These are phyloP conservation scores for Colletotrichum sp. DNA, from an alignment of 2,329 filamentous ascomycete genomes.

Conservation along the genomic window DNA sequence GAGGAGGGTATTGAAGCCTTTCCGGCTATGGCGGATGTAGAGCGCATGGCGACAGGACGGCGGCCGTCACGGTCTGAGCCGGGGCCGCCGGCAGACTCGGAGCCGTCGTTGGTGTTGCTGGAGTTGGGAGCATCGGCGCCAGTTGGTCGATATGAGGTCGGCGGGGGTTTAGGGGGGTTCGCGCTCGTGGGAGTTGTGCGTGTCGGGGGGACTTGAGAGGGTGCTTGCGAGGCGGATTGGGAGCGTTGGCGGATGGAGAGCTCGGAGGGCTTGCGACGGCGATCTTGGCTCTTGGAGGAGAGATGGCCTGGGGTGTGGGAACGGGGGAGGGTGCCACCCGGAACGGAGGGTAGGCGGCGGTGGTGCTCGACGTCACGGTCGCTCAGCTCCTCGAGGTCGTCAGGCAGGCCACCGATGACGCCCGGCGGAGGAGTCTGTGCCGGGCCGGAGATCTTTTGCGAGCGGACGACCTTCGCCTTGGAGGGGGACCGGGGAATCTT, in stretches of 20 bases:
- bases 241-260: slow-evolving; percentile 59
- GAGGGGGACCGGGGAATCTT: slow-evolving; percentile 18
- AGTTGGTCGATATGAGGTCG: slow-evolving; percentile 17
- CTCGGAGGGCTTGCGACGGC: slow-evolving; percentile 56
- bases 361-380: slow-evolving; percentile 34
- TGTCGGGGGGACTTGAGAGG: slow-evolving; percentile 24
- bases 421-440: slow-evolving; percentile 31
- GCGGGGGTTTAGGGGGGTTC: slow-evolving; percentile 19
- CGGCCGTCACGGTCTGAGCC: slow-evolving; percentile 32
- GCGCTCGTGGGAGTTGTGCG: slow-evolving; percentile 21
- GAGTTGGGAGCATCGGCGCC: slow-evolving; percentile 23
- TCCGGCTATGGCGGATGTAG: slow-evolving; percentile 57
- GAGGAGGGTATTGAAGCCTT: slow-evolving; percentile 22
- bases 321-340: slow-evolving; percentile 46
- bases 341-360: slow-evolving; percentile 11
- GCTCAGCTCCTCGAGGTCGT: slow-evolving; percentile 26
- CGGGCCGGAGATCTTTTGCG: slow-evolving; percentile 55
- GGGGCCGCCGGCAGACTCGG: slow-evolving; percentile 27
- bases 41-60: slow-evolving; percentile 53
- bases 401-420: slow-evolving; percentile 11
- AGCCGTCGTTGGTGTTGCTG: slow-evolving; percentile 24
- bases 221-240: slow-evolving; percentile 49
- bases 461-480: slow-evolving; percentile 53
- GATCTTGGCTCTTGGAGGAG: slow-evolving; percentile 60
- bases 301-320: slow-evolving; percentile 69